phyloP scores from a whole-genome alignment of 2,329 filamentous ascomycete species.

The Calonectria pteridis region DNA sequence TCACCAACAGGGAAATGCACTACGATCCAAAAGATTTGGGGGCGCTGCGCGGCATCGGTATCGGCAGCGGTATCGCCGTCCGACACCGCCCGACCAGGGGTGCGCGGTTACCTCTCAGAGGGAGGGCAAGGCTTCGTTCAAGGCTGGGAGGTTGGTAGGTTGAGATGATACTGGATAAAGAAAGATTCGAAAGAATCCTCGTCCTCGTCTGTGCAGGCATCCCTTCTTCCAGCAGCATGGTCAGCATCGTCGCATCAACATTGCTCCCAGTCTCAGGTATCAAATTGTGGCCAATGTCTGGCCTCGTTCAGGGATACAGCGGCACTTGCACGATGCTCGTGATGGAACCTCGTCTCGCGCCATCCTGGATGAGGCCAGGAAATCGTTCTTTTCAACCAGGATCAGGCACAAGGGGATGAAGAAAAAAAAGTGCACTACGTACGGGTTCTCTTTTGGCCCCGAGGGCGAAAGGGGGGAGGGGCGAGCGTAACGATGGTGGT shows the following conservation, averaged over 20 bases:
- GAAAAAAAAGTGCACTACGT: conserved; percentile 26
- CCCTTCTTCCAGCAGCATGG: conserved; percentile 27
- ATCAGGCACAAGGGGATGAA: conserved; percentile 41
- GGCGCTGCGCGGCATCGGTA: conserved; percentile 35
- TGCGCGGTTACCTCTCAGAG: not conserved
- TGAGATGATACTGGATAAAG: conserved; percentile 1
- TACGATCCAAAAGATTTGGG: conserved; percentile 34
- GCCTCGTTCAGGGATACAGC: conserved; percentile 30
- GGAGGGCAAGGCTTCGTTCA: not conserved
- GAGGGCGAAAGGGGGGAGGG: conserved; percentile 31
- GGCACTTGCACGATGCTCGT: conserved; percentile 42
- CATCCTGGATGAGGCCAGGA: conserved; percentile 39
- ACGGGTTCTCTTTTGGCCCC: conserved; percentile 2
- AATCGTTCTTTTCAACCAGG: conserved; percentile 41
- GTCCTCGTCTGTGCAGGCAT: conserved; percentile 29
- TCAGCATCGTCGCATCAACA: conserved; percentile 28
- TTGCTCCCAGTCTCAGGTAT: conserved; percentile 23
- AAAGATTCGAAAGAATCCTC: conserved; percentile 26
- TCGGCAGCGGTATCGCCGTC: conserved; percentile 41
- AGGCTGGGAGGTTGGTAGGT: conserved; percentile 15
- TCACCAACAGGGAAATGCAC: conserved; percentile 29
- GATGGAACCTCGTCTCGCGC: conserved; percentile 37
- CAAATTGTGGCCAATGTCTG: conserved; percentile 27
- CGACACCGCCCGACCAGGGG: conserved; percentile 38
- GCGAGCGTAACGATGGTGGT: conserved; percentile 38